Percentiles rank a stretch among this genome's conserved stretches.
Evolutionary conservation across 257 asterid species (phyloP).

Genomic region (Echium plantagineum): DNA sequence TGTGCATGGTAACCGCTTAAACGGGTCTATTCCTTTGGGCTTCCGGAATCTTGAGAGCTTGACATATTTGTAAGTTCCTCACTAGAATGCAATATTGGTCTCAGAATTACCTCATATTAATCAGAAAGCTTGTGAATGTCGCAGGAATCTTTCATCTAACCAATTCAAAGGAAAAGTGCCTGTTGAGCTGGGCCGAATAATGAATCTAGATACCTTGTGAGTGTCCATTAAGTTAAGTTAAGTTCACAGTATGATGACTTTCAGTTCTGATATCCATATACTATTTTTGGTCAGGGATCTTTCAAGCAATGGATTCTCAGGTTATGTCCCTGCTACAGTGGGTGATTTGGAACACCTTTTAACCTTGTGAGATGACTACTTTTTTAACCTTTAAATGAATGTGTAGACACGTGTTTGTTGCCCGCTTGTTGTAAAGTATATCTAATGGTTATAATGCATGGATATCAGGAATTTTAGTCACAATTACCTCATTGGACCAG

Average conservation of each 20-base stretch:
- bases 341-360: slow-evolving; percentile 98
- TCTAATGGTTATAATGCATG: not conserved
- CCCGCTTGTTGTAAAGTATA: slow-evolving; percentile 9
- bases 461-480: slow-evolving; percentile 63
- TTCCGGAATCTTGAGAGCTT: slow-evolving; percentile 80
- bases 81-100: not conserved
- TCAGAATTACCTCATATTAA: not conserved
- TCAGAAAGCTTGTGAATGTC: slow-evolving; percentile 1
- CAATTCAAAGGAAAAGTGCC: slow-evolving; percentile 62
- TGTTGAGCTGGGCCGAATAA: slow-evolving; percentile 67
- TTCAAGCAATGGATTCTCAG: slow-evolving; percentile 68
- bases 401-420: not conserved
- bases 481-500: slow-evolving; percentile 53
- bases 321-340: slow-evolving; percentile 68
- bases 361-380: slow-evolving; percentile 43
- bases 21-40: slow-evolving; percentile 82
- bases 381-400: not conserved
- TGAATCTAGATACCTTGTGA: slow-evolving; percentile 89
- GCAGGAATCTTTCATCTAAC: slow-evolving; percentile 84
- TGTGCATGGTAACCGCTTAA: slow-evolving; percentile 73
- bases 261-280: slow-evolving; percentile 4
- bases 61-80: slow-evolving; percentile 62
- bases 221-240: slow-evolving; percentile 12
- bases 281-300: slow-evolving; percentile 78
- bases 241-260: not conserved